Evolutionary conservation across 2,329 filamentous ascomycete genomes (phyloP).

Genomic region (Phaeophleospora eucalypticola): DNA sequence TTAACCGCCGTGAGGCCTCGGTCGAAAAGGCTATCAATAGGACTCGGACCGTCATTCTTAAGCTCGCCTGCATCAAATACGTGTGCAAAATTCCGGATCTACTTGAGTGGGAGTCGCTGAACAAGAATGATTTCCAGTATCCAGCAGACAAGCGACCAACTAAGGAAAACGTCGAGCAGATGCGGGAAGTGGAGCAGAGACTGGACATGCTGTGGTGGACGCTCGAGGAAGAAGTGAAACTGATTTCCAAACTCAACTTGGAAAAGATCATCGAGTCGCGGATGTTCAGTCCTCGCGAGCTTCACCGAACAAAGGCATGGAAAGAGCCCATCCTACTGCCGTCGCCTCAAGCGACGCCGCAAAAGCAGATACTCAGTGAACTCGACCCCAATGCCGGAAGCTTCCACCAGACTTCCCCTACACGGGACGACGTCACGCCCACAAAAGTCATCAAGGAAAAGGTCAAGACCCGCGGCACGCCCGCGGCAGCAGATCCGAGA

Average conservation of each 20-base stretch:
- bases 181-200: constrained; percentile 46
- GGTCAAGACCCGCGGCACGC: constrained; percentile 23
- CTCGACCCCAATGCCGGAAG: constrained; percentile 16
- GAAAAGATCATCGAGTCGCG: constrained; percentile 1
- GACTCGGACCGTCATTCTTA: constrained; percentile 2
- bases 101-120: constrained; percentile 14
- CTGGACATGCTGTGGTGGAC: constrained; percentile 48
- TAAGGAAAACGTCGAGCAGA: constrained; percentile 41
- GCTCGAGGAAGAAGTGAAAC: constrained; percentile 14
- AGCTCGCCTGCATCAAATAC: constrained; percentile 7
- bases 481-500: constrained; percentile 15
- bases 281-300: constrained; percentile 28
- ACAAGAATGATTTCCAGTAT: constrained; percentile 43
- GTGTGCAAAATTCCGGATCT: neutral
- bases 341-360: constrained; percentile 1
- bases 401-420: constrained; percentile 7
- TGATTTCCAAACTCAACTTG: constrained; percentile 11
- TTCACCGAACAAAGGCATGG: constrained; percentile 52
- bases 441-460: constrained; percentile 17
- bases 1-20: neutral
- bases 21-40: constrained; percentile 1
- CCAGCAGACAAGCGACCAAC: constrained; percentile 47
- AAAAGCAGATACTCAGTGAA: constrained; percentile 8
- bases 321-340: constrained; percentile 32
- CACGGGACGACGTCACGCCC: constrained; percentile 5